A percentile compares a stretch with the other conserved stretches of the same genome.
phyloP scores from a whole-genome alignment of 2,329 filamentous ascomycete species.

The Domatiomyces globalis region DNA sequence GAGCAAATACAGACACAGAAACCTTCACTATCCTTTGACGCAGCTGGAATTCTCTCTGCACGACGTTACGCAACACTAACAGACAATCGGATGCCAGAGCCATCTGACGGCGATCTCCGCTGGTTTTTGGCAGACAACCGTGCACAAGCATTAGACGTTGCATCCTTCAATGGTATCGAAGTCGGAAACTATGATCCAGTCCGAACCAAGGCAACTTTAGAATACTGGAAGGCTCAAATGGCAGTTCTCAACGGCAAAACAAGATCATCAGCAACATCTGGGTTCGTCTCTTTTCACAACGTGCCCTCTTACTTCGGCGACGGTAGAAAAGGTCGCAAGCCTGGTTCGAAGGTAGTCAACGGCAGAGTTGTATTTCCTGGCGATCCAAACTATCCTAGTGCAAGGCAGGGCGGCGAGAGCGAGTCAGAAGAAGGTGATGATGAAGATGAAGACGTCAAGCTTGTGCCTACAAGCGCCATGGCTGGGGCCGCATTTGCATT shows the following conservation, averaged over 20 bases:
- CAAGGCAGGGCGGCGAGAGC: not conserved
- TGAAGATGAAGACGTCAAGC: conserved; percentile 4
- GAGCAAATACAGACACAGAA: not conserved
- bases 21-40: conserved; percentile 30
- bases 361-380: conserved; percentile 13
- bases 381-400: conserved; percentile 6
- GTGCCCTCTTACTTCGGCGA: not conserved
- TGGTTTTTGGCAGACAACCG: conserved; percentile 48
- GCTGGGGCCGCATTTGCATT: conserved; percentile 11
- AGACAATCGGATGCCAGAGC: conserved; percentile 35
- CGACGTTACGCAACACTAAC: conserved; percentile 33
- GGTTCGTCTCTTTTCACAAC: conserved; percentile 1
- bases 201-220: conserved; percentile 27
- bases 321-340: conserved; percentile 9
- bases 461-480: conserved; percentile 12
- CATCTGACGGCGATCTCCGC: conserved; percentile 15
- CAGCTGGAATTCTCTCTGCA: conserved; percentile 32
- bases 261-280: conserved; percentile 2
- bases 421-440: conserved; percentile 2
- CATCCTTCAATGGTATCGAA: conserved; percentile 40
- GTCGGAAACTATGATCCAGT: conserved; percentile 35
- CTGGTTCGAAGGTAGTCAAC: conserved; percentile 15
- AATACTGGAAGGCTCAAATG: conserved; percentile 31
- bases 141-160: conserved; percentile 41
- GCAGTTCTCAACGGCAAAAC: conserved; percentile 29